Evolutionary conservation across 306 rosid genomes (phyloP).

Genomic region (Quercus suber): DNA sequence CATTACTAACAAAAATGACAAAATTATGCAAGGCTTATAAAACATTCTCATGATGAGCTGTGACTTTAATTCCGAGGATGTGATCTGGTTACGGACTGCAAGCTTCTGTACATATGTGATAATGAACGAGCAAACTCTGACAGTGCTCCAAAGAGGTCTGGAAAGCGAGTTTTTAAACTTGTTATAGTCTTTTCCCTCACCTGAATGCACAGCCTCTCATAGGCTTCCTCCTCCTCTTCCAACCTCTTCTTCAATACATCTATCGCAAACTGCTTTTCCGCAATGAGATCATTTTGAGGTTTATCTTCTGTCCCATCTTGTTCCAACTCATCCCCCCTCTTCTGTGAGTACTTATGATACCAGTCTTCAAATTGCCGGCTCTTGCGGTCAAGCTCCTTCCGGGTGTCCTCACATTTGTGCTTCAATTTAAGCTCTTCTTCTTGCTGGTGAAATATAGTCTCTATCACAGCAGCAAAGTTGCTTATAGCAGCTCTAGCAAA

Average conservation of each 20-base stretch:
- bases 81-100: slow-evolving; percentile 33
- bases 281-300: slow-evolving; percentile 34
- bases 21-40: neutral
- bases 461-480: slow-evolving; percentile 64
- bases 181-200: slow-evolving; percentile 82
- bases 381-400: slow-evolving; percentile 72
- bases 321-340: slow-evolving; percentile 43
- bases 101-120: slow-evolving; percentile 58
- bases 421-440: slow-evolving; percentile 62
- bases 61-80: slow-evolving; percentile 36
- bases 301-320: slow-evolving; percentile 39
- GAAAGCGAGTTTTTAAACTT: slow-evolving; percentile 64
- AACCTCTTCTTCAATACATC: slow-evolving; percentile 63
- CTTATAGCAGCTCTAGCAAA: slow-evolving; percentile 58
- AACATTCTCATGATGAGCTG: slow-evolving; percentile 31
- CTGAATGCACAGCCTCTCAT: slow-evolving; percentile 51
- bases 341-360: slow-evolving; percentile 63
- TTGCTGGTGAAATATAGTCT: slow-evolving; percentile 53
- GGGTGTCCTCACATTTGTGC: slow-evolving; percentile 68
- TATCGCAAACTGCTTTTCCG: slow-evolving; percentile 55
- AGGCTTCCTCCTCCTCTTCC: slow-evolving; percentile 61
- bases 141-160: slow-evolving; percentile 78
- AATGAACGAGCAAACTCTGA: slow-evolving; percentile 54
- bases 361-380: slow-evolving; percentile 71
- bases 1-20: neutral